Evolutionary conservation across 1,284 basidiomycete species (phyloP), one percentile per base, ranked within the genome.

Genomic region (Wolfiporia cocos): DNA sequence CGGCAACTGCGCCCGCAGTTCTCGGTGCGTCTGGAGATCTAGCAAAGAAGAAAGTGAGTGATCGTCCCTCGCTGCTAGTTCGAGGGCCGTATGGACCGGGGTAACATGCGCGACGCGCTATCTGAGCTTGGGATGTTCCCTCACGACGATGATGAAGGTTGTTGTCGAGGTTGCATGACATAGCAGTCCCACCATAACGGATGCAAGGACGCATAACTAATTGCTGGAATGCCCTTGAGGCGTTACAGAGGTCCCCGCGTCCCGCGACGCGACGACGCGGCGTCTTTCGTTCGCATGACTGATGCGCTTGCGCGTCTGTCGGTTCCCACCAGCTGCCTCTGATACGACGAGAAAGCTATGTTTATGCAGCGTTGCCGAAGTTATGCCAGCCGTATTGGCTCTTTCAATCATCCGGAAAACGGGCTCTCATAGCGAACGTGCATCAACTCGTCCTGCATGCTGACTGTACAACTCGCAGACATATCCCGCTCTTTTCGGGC

Each of bases 11-110:
- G 15, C 41, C 39, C 37, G 24, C 57, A 93, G 95, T 99, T 43
- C 81, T 96, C 47, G 96, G 96, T 48, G 95, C 95, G 18, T 96
- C 92, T 46, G 95, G 95, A 40, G 95, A 99, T 74, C 76, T 99
- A 39, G 96, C 95, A 47, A 97, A 97, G 86, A 99, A 99, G 75
- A 99, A 99, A 80, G 93, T 88, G 39, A 38, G 66, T 48, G 43
- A 30, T 12, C 44, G 12, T 24, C 44, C 33, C 43, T 17, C 35
- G 35, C 38, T 36, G 18, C n/a, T 11, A 11, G 12, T 28, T 19
- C 18, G 34, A 9, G 34, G 18, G 10, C 31, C 12, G 31, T 17
- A 33, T 6, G 9, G 6, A 33, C 26, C 26, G 26, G 7, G 26
- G 26, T 29, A 29, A 29, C 26, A 29, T 14, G 26, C 9, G 7